Conservation (phyloP, 495 filamentous ascomycete genomes). For the Penicillium paradoxum region DNA sequence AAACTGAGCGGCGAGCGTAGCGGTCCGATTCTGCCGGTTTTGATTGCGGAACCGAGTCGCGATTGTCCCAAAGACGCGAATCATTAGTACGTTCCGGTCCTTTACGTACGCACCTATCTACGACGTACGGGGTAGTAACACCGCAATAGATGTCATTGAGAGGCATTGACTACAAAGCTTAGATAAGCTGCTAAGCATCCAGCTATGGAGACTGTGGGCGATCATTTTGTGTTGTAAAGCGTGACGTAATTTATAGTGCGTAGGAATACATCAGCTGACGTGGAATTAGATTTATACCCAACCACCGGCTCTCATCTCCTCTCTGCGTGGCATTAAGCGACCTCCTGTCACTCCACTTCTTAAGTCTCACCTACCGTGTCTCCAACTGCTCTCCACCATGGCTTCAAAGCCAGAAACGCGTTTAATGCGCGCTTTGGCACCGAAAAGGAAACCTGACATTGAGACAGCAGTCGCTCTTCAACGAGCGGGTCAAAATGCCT, state of each 20-base stretch:
- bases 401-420: not conserved
- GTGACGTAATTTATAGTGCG: not conserved
- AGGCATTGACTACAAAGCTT: too few relatives aligned
- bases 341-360: not conserved
- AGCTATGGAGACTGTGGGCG: too few relatives aligned
- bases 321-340: not conserved
- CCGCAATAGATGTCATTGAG: too few relatives aligned
- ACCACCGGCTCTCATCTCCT: not conserved
- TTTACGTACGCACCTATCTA: too few relatives aligned
- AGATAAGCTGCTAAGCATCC: too few relatives aligned
- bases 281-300: not conserved
- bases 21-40: not conserved
- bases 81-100: not conserved
- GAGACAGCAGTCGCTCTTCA: slow-evolving; percentile 18
- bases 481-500: slow-evolving; percentile 37
- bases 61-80: not conserved
- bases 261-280: not conserved
- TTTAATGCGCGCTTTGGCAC: not conserved
- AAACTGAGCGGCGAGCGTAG: not conserved
- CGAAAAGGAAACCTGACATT: not conserved
- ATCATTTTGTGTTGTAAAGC: too few relatives aligned
- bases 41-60: not conserved
- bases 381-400: not conserved
- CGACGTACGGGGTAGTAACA: too few relatives aligned
- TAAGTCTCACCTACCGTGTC: not conserved